A percentile compares a stretch with the other conserved stretches of the same genome.
Conservation (phyloP, 1,139 yeast species). For the Meyerozyma carpophila region DNA sequence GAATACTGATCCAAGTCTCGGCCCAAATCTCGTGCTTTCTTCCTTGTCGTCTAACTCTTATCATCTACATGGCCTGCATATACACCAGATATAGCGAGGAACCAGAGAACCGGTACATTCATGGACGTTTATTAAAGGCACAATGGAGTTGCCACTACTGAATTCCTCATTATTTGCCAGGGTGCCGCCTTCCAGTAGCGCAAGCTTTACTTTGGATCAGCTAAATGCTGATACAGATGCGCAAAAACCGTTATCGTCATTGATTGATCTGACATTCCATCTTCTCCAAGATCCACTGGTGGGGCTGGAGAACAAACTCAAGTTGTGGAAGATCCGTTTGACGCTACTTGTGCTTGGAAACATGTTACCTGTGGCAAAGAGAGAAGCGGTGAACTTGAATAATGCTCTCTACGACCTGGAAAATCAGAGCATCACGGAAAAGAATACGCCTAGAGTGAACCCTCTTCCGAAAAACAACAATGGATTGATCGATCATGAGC, state of each 20-base stretch:
- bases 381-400: constrained; percentile 35
- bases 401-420: constrained; percentile 32
- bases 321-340: constrained; percentile 37
- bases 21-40: too few species aligned
- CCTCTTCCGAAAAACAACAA: constrained; percentile 36
- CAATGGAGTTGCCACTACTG: neutral
- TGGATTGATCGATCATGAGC: constrained; percentile 16
- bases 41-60: too few species aligned
- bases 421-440: constrained; percentile 11
- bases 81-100: neutral
- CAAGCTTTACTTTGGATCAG: neutral
- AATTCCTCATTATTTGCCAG: neutral
- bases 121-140: neutral
- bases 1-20: too few species aligned
- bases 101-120: neutral
- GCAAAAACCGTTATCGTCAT: neutral
- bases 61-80: neutral
- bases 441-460: constrained; percentile 11
- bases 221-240: neutral
- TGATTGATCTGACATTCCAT: constrained; percentile 14
- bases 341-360: constrained; percentile 25
- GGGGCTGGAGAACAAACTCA: constrained; percentile 11
- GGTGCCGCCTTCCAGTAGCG: neutral
- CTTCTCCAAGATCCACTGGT: constrained; percentile 10
- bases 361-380: constrained; percentile 26